Conservation (phyloP, 306 rosid genomes). For the Vicia villosa region DNA sequence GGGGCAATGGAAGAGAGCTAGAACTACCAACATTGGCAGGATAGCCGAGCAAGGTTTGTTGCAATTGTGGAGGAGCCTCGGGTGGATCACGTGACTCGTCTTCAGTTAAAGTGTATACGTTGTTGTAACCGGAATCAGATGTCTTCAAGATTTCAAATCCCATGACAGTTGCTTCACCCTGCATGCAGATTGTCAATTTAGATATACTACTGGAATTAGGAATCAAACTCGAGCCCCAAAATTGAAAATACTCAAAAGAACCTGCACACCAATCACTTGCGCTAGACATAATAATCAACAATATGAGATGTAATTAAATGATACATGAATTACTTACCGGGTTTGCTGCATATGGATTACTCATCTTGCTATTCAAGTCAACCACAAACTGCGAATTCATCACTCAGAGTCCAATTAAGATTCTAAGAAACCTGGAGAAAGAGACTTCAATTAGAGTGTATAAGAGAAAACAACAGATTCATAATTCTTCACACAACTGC, state of each 20-base stretch:
- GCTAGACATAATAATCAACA: constrained; percentile 25
- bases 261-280: no score
- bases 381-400: constrained; percentile 50
- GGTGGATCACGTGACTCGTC: constrained; percentile 96
- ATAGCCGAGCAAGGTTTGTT: constrained; percentile 57
- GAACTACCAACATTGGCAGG: constrained; percentile 56
- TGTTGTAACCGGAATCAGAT: constrained; percentile 85
- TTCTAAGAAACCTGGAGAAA: constrained; percentile 59
- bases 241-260: no score
- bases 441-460: constrained; percentile 37
- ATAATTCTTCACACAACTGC: background rate
- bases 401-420: constrained; percentile 38
- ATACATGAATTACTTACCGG: constrained; percentile 53
- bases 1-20: constrained; percentile 70
- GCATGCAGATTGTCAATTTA: constrained; percentile 38
- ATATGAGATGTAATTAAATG: constrained; percentile 32
- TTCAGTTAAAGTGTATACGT: constrained; percentile 63
- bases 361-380: constrained; percentile 59
- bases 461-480: background rate
- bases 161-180: constrained; percentile 73
- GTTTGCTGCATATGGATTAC: constrained; percentile 56
- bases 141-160: constrained; percentile 91
- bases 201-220: no score
- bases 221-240: no score
- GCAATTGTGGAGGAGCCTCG: constrained; percentile 76